Base-by-base conservation (phyloP, 2,329 filamentous ascomycete species). In the Aspergillus udagawae region DNA sequence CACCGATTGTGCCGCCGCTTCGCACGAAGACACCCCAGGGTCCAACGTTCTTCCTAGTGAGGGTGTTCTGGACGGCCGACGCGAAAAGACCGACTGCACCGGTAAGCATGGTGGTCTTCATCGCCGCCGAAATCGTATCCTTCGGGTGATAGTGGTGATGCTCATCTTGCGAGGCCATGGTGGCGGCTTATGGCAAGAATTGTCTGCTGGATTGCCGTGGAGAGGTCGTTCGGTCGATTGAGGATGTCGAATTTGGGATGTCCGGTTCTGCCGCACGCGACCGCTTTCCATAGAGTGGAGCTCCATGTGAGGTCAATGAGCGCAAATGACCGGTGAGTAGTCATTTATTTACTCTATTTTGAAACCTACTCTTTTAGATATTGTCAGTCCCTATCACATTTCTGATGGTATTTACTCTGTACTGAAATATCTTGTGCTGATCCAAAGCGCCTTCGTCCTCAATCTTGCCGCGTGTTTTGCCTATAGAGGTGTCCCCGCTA, bases 21-120 rank as follows among this genome's bases (percentile, higher is more conserved):
- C 86, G 85, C 49, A 90, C 90, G 72, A 97, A 87, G 69, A 96
- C 83, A 65, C 90, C 89, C 80, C 88, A 85, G 60, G 87, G 83
- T 67, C 92, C 91, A 64, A 94, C 81, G 75, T 96, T 96, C 73
- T 85, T 83, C 80, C 86, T 92, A 55, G 87, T 83, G 66, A 97
- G 83, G 58, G 92, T 91, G 80, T 96, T 97, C 80, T 92, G 90
- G 64, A 96, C 82, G 55, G 89, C 87, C 52, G 91, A 88, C 59
- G 89, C 73, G 75, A 91, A 82, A 71, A 89, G 78, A 67, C 92
- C 92, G 59, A 83, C 83, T 58, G 79, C 78, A 69, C 86, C 86
- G 60, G 87, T 86, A 67, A 91, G 76, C 62, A 86, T 69, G 44
- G 83, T 84, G 60, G 86, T 85, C 72, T 84, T 86, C 71, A 87